Percentiles rank a stretch among this genome's conserved stretches.
Evolutionary conservation across 768 basidiomycete genomes (phyloP).

Genomic region (Phlebiopsis gigantea): DNA sequence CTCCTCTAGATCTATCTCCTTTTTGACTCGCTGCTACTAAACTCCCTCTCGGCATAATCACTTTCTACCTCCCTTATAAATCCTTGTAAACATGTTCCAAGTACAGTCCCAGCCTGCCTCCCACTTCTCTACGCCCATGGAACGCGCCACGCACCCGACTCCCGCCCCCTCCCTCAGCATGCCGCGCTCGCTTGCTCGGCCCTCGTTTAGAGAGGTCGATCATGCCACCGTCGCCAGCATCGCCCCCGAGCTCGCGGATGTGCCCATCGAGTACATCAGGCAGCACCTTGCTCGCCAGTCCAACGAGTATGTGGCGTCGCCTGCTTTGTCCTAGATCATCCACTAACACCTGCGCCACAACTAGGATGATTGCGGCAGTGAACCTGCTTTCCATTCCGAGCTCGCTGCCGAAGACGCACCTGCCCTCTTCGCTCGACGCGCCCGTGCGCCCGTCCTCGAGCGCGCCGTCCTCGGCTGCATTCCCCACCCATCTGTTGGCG

Average conservation of each 20-base stretch:
- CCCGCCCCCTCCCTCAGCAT: slow-evolving; percentile 49
- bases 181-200: slow-evolving; percentile 71
- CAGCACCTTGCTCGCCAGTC: slow-evolving; percentile 25
- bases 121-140: slow-evolving; percentile 18
- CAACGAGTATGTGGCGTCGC: slow-evolving; percentile 18
- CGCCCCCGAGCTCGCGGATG: slow-evolving; percentile 46
- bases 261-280: slow-evolving; percentile 65
- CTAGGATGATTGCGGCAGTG: slow-evolving; percentile 23
- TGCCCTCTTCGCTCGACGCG: slow-evolving; percentile 22
- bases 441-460: slow-evolving; percentile 21
- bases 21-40: slow-evolving; percentile 5
- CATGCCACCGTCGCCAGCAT: slow-evolving; percentile 49
- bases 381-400: slow-evolving; percentile 21
- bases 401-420: slow-evolving; percentile 23
- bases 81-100: slow-evolving; percentile 26
- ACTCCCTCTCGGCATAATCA: slow-evolving; percentile 13
- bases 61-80: background rate
- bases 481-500: slow-evolving; percentile 30
- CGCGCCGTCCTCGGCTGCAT: slow-evolving; percentile 13
- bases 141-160: slow-evolving; percentile 15
- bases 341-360: background rate
- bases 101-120: slow-evolving; percentile 22
- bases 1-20: slow-evolving; percentile 1
- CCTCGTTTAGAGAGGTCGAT: slow-evolving; percentile 56
- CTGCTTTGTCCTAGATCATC: background rate